Evolutionary conservation across 495 filamentous ascomycete species (phyloP), one percentile per base, ranked within the genome.

Genomic region (Hypoxylon trugodes): DNA sequence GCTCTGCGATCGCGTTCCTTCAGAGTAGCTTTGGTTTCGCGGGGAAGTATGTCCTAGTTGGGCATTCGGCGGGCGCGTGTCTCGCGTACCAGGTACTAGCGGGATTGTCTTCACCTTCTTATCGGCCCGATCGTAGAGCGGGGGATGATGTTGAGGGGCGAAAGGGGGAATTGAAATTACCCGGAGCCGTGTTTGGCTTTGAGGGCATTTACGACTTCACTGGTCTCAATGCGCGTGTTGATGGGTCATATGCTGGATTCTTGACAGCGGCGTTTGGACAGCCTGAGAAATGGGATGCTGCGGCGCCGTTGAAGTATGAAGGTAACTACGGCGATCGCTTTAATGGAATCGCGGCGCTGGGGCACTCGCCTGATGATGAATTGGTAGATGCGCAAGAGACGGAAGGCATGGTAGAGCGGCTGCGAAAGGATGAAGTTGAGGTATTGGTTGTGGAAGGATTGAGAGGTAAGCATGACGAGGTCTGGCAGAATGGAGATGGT

Each of bases 61-160:
- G 93, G 0, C 92, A 96, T 71, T 89, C 84, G 35, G 89, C 86
- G 36, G 93, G 93, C 9, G 92, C 84, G 0, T 88, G 87, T 0
- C 73, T 97, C 9, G 86, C 86, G 0, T 86, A 91, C 61, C 90
- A 95, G 74, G 64, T 84, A 1, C 80, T 86, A 8, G 73, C 12
- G 62, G 48, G 40, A 24, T 47, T 46, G 25, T n/a, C 53, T 10
- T 25, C 30, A 0, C 25, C 6, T n/a, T n/a, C n/a, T n/a, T n/a
- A n/a, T n/a, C n/a, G n/a, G 12, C 24, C 13, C 4, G 33, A 38
- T 36, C 13, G 2, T n/a, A 10, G 48, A 2, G 32, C 18, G 12
- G 33, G 10, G 4, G 10, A n/a, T 13, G n/a, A n/a, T n/a, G n/a
- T n/a, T n/a, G 22, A 28, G 42, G 5, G n/a, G 12, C 13, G 21